phyloP scores from a whole-genome alignment of 1,284 basidiomycete genomes.

The Acaromyces ingoldii region DNA sequence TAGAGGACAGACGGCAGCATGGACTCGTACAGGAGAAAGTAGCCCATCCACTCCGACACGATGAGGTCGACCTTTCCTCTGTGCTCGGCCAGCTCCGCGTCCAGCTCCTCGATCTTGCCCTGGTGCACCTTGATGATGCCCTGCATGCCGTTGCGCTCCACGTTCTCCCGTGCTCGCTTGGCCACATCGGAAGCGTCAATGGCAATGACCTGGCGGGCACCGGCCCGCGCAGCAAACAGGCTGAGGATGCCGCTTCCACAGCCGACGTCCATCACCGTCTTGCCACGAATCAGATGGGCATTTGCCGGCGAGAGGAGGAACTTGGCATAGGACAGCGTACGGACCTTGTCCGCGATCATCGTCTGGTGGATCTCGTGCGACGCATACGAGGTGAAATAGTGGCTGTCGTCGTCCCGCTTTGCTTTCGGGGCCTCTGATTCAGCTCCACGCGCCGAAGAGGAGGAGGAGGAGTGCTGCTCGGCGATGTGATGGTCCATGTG shows the following conservation, averaged over 20 bases:
- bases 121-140: slow-evolving; percentile 72
- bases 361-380: slow-evolving; percentile 70
- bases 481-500: background rate
- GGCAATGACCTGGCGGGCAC: slow-evolving; percentile 86
- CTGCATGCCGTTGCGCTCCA: slow-evolving; percentile 72
- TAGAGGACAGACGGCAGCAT: slow-evolving; percentile 92
- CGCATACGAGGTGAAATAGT: slow-evolving; percentile 92
- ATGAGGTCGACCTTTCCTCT: slow-evolving; percentile 78
- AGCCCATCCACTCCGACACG: slow-evolving; percentile 90
- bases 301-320: slow-evolving; percentile 74
- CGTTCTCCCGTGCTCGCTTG: slow-evolving; percentile 72
- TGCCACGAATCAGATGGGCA: slow-evolving; percentile 73
- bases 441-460: slow-evolving; percentile 6
- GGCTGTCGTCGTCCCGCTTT: slow-evolving; percentile 71
- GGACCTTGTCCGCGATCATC: slow-evolving; percentile 72
- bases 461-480: slow-evolving; percentile 11
- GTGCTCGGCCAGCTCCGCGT: slow-evolving; percentile 62
- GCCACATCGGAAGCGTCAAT: slow-evolving; percentile 88
- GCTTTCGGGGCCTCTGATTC: slow-evolving; percentile 13
- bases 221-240: slow-evolving; percentile 83
- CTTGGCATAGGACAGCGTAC: slow-evolving; percentile 85
- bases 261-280: slow-evolving; percentile 87
- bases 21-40: slow-evolving; percentile 72
- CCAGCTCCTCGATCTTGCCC: slow-evolving; percentile 82
- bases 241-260: slow-evolving; percentile 65